A percentile compares a stretch with the other conserved stretches of the same genome.
These are phyloP conservation scores for Oenanthe sinensis DNA, from an alignment of 129 eudicot genomes.

Conservation along the genomic window DNA sequence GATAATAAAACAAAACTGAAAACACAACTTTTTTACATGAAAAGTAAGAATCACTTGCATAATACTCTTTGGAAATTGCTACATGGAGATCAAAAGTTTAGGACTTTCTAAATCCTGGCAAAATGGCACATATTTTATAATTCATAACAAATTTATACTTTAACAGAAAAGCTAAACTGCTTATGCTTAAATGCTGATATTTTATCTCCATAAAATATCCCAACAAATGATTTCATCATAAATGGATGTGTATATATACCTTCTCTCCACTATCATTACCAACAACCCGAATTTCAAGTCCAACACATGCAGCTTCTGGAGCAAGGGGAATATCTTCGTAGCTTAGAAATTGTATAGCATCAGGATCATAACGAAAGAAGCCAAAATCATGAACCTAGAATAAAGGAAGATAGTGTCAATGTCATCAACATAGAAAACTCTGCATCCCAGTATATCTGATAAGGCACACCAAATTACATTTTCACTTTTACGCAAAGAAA, in stretches of 20 bases:
- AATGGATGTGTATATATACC: constrained; percentile 29
- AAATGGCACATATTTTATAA: not conserved
- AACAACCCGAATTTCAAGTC: constrained; percentile 92
- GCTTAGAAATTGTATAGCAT: constrained; percentile 74
- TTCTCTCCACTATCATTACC: constrained; percentile 99
- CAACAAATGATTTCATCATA: not conserved
- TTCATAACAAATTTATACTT: not conserved
- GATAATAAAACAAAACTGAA: not conserved
- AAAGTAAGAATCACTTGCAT: not conserved
- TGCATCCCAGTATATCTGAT: not conserved
- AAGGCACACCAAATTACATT: not conserved
- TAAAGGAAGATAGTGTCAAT: constrained; percentile 9
- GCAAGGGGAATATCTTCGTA: constrained; percentile 97
- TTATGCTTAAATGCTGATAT: not conserved
- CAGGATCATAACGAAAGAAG: constrained; percentile 87
- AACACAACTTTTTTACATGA: not conserved
- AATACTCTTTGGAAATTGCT: not conserved
- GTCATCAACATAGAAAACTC: constrained; percentile 9
- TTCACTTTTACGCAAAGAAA: not conserved
- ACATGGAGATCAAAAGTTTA: not conserved
- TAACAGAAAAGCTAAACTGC: not conserved
- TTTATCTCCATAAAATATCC: not conserved
- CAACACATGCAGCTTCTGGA: constrained; percentile 97
- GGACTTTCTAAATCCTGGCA: not conserved
- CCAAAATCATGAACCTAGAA: constrained; percentile 97